A percentile compares a stretch with the other conserved stretches of the same genome.
phyloP scores from a whole-genome alignment of 345 rosid genomes.

The Arabidopsis suecica region DNA sequence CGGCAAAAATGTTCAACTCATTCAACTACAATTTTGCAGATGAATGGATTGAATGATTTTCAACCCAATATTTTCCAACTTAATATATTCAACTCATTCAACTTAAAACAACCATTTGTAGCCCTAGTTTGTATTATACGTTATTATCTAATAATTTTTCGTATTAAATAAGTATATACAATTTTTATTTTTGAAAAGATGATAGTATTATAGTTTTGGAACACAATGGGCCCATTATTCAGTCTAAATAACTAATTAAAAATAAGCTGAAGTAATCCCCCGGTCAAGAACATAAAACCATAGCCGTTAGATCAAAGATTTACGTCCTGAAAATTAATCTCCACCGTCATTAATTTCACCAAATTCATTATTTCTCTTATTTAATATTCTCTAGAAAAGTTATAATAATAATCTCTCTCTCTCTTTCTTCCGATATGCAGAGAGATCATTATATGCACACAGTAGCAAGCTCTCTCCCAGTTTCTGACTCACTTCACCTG shows the following conservation, averaged over 20 bases:
- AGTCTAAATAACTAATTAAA: slow-evolving; percentile 8
- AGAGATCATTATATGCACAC: slow-evolving; percentile 36
- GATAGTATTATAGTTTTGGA: not conserved
- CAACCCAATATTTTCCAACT: no score
- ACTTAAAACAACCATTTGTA: no score
- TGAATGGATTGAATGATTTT: no score
- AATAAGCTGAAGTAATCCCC: not conserved
- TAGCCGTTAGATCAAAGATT: slow-evolving; percentile 27
- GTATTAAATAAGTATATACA: no score
- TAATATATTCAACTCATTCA: no score
- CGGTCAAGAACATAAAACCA: slow-evolving; percentile 1
- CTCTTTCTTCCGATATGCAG: slow-evolving; percentile 9
- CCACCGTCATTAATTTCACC: slow-evolving; percentile 21
- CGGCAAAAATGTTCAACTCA: no score
- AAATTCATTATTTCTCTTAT: slow-evolving; percentile 1
- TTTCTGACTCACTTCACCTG: slow-evolving; percentile 37
- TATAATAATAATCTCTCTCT: not conserved
- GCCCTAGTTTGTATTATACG: no score
- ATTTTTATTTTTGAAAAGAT: no score
- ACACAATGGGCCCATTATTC: slow-evolving; percentile 20
- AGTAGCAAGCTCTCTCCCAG: slow-evolving; percentile 20
- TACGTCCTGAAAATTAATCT: slow-evolving; percentile 8
- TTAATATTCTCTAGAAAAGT: not conserved
- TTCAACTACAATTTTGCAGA: no score
- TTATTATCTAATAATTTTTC: no score